A percentile compares a stretch with the other conserved stretches of the same genome.
phyloP scores from a whole-genome alignment of 176 grass and related monocot species.

The Poa pratensis region DNA sequence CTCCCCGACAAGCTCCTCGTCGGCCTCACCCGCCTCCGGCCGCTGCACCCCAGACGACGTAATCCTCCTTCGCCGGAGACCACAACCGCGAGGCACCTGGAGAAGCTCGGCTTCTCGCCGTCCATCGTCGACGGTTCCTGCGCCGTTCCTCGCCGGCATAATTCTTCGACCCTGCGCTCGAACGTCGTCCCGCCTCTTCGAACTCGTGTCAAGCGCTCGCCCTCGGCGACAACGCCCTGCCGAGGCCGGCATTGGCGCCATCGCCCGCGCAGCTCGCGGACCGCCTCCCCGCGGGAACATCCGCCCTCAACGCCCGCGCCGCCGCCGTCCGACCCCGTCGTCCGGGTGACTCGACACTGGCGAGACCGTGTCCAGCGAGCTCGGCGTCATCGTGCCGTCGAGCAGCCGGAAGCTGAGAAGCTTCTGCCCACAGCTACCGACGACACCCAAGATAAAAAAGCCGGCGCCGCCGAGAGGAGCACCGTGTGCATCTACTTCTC shows the following conservation, averaged over 20 bases:
- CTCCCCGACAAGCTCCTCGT: slow-evolving; percentile 85
- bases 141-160: slow-evolving; percentile 90
- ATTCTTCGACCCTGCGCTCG: slow-evolving; percentile 83
- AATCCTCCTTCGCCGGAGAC: slow-evolving; percentile 70
- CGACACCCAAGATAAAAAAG: slow-evolving; percentile 24
- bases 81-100: slow-evolving; percentile 51
- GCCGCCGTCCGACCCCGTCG: slow-evolving; percentile 35
- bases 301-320: slow-evolving; percentile 64
- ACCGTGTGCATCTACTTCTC: slow-evolving; percentile 90
- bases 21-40: slow-evolving; percentile 73
- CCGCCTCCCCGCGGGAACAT: slow-evolving; percentile 58
- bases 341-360: slow-evolving; percentile 68
- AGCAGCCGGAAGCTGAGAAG: slow-evolving; percentile 72
- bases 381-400: slow-evolving; percentile 80
- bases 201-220: slow-evolving; percentile 96
- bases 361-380: slow-evolving; percentile 61
- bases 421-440: slow-evolving; percentile 55
- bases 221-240: slow-evolving; percentile 84
- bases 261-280: slow-evolving; percentile 63
- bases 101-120: slow-evolving; percentile 62
- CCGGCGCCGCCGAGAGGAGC: slow-evolving; percentile 48
- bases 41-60: slow-evolving; percentile 50
- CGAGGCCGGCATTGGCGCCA: slow-evolving; percentile 75
- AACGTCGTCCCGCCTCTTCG: slow-evolving; percentile 89
- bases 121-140: slow-evolving; percentile 86